Base-by-base conservation (phyloP, 495 filamentous ascomycete genomes). In the Lophiostoma macrostomum region DNA sequence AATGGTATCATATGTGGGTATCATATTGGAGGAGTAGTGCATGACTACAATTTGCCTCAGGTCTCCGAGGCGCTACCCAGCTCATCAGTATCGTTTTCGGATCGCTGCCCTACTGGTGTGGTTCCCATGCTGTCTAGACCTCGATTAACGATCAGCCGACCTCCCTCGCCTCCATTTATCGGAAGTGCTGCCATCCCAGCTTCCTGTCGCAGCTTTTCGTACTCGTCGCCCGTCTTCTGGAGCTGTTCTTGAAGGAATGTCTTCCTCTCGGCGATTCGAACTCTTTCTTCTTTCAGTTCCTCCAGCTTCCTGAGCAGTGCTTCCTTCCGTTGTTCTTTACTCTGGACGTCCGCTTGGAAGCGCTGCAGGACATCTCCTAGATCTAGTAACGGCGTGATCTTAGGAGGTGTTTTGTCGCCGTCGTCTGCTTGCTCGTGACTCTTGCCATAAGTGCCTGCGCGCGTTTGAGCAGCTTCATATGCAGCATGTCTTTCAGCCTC, bases 391-490 rank as follows among this genome's bases (percentile, higher is more conserved):
- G 79, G 75, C 28, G 74, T 75, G 61, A 82, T 78, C 36, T 66
- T 67, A 20, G 78, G 79, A 16, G 80, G 74, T 14, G 76, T 83
- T 24, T 67, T 72, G 36, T 75, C 73, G 28, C 78, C 69, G 14
- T 63, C 49, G 34, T 71, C 67, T 20, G 45, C 35, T 19, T 60
- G 41, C 23, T 71, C 68, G 0, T 53, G 35, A 40, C 65, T 24
- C 64, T 72, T 53, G 85, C 86, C 80, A 86, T 87, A 70, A 0
- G 66, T 64, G 2, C 86, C 90, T 8, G 86, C 86, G 29, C 83
- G 77, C 28, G 88, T 88, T 70, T 98, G 93, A 16, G 88, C 83
- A 3, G 83, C 84, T 69, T 96, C 91, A 70, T 91, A 98, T 16
- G 89, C 93, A 7, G 84, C 86, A 37, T 76, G 80, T 34, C 91